These are phyloP conservation scores for Pythium brachiatum DNA, from an alignment of 352 stramenopile genomes.

Conservation along the genomic window DNA sequence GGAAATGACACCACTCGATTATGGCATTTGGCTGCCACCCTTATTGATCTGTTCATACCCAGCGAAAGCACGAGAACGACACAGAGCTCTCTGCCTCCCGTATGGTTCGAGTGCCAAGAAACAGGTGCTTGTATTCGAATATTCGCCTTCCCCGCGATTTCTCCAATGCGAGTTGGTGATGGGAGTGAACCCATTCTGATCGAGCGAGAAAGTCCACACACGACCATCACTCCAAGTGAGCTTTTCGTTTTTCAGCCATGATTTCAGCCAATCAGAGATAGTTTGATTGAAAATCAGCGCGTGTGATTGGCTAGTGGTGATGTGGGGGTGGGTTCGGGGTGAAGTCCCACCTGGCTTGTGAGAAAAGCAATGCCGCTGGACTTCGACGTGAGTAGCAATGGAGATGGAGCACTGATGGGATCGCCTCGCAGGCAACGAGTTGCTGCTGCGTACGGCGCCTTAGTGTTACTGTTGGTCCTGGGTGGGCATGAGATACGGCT, in stretches of 20 bases:
- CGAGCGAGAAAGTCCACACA: constrained; percentile 10
- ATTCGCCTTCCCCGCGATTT: neutral
- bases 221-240: constrained; percentile 8
- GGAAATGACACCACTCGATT: neutral
- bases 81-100: constrained; percentile 1
- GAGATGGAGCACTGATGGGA: neutral
- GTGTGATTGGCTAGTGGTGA: neutral
- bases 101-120: neutral
- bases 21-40: neutral
- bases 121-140: neutral
- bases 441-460: neutral
- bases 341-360: neutral
- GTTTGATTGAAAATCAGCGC: neutral
- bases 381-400: constrained; percentile 3
- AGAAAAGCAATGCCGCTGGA: constrained; percentile 1
- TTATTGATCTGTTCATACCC: neutral
- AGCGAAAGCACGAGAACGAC: constrained; percentile 1
- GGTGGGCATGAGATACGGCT: too few species aligned
- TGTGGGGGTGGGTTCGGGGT: neutral
- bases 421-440: neutral
- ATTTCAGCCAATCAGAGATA: neutral
- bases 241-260: neutral
- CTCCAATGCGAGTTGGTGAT: too few species aligned
- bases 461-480: neutral
- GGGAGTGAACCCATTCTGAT: constrained; percentile 6